Percentiles rank a stretch among this genome's conserved stretches.
Evolutionary conservation across 208 protist genomes (phyloP).

Genomic region (Trypanosoma boissoni): DNA sequence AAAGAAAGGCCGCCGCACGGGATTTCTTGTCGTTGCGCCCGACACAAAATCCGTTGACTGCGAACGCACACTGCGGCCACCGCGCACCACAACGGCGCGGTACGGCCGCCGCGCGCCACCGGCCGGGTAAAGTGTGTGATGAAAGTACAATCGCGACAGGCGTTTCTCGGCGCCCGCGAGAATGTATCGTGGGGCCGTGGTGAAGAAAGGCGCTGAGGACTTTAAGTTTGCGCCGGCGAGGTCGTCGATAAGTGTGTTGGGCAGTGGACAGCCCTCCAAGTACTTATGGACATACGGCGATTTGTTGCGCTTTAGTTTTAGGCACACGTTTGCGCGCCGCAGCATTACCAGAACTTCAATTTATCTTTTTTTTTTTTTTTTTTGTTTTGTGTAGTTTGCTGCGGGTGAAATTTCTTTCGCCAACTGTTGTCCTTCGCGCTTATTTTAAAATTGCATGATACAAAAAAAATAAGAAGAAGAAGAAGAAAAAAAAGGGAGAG

Average conservation of each 20-base stretch:
- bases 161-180: conserved; percentile 50
- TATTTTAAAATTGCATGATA: no score
- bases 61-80: conserved; percentile 40
- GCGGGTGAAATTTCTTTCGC: no score
- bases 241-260: conserved; percentile 62
- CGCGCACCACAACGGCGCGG: conserved; percentile 67
- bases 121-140: conserved; percentile 75
- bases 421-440: no score
- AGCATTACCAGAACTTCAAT: no score
- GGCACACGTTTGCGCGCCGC: not conserved
- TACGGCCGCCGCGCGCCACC: conserved; percentile 61
- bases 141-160: conserved; percentile 72
- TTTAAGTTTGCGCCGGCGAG: conserved; percentile 71
- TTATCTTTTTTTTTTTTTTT: not conserved
- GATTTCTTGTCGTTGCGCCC: conserved; percentile 13
- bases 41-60: not conserved
- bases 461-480: no score
- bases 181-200: conserved; percentile 66
- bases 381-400: not conserved
- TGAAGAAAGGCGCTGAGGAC: conserved; percentile 47
- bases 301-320: conserved; percentile 26
- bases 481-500: no score
- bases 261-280: conserved; percentile 63
- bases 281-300: conserved; percentile 63
- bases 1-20: conserved; percentile 34